Base-by-base conservation (phyloP, 495 filamentous ascomycete genomes). In the Xylaria flabelliformis region DNA sequence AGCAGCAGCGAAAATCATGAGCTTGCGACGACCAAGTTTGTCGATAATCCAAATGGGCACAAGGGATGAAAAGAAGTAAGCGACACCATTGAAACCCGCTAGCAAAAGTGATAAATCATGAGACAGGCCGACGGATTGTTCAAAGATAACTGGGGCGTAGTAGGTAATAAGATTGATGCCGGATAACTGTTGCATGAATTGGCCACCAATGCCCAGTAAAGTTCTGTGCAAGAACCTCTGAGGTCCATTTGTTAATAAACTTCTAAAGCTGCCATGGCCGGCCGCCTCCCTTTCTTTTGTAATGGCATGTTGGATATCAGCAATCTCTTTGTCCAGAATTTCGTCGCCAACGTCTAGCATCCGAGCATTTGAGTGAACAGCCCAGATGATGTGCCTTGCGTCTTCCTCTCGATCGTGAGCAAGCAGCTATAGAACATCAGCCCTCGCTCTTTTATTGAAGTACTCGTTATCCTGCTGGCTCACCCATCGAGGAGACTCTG, bases 101-200 rank as follows among this genome's bases (percentile, higher is more conserved):
- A 88, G 79, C 58, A 89, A 81, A 70, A 89, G 76, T 1, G 88
- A 81, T 6, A 86, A 73, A 55, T 87, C 84, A 7, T 84, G 83
- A 36, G 81, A 82, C 56, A 90, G 81, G 19, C 85, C 83, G 75
- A 91, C 83, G 24, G 82, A 85, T 8, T 82, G 78, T 46, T 84
- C 80, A 63, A 88, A 88, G 26, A 91, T 82, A 21, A 82, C 80
- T 29, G 88, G 86, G 17, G 85, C 81, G 77, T 86, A 88, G 66
- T 87, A 87, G 61, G 84, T 87, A 53, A 90, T 81, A 73, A 89
- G 79, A 66, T 88, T 89, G 65, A 85, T 81, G 13, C 88, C 88
- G 12, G 74, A 76, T 68, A 80, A 73, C 59, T 88, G 84, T 74
- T 88, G 82, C 84, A 86, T 83, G 72, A 85, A 81, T 76, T 88